Evolutionary conservation across 805 yeast species (phyloP).

Genomic region (Candida ipomoeae): DNA sequence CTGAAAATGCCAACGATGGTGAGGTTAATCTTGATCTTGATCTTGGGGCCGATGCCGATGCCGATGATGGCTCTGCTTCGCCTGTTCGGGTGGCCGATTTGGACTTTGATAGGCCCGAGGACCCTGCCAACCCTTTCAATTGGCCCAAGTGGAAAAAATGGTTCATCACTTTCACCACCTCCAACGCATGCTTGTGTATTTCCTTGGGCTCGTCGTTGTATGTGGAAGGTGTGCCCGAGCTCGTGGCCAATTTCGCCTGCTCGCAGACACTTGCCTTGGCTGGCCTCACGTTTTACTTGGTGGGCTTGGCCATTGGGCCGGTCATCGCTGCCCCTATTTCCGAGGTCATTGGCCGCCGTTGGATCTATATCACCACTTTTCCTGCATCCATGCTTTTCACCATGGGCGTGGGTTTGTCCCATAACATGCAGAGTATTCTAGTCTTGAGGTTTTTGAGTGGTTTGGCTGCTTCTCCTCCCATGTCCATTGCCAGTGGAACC

Average conservation of each 20-base stretch:
- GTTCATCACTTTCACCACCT: constrained; percentile 57
- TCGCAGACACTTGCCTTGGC: constrained; percentile 59
- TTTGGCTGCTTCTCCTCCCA: constrained; percentile 72
- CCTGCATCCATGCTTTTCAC: constrained; percentile 18
- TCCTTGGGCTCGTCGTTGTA: constrained; percentile 73
- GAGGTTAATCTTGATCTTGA: background rate
- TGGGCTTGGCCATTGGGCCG: constrained; percentile 73
- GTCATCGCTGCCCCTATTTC: constrained; percentile 61
- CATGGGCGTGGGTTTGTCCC: constrained; percentile 20
- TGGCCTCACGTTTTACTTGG: constrained; percentile 64
- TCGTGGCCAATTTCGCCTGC: constrained; percentile 45
- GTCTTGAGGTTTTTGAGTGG: constrained; percentile 75
- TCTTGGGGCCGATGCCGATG: no score
- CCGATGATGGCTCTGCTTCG: background rate
- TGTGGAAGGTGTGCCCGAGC: constrained; percentile 59
- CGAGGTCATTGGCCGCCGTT: constrained; percentile 18
- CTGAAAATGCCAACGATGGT: background rate
- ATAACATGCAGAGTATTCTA: constrained; percentile 38
- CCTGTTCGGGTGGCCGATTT: constrained; percentile 18
- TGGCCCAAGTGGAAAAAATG: constrained; percentile 66
- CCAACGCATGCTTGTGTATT: constrained; percentile 61
- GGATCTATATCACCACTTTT: constrained; percentile 15
- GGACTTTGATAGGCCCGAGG: constrained; percentile 60
- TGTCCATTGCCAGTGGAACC: constrained; percentile 84
- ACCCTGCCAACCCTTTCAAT: constrained; percentile 61